Evolutionary conservation across 331 rosid genomes (phyloP), one percentile per base, ranked within the genome.

Genomic region (Telfairia occidentalis): DNA sequence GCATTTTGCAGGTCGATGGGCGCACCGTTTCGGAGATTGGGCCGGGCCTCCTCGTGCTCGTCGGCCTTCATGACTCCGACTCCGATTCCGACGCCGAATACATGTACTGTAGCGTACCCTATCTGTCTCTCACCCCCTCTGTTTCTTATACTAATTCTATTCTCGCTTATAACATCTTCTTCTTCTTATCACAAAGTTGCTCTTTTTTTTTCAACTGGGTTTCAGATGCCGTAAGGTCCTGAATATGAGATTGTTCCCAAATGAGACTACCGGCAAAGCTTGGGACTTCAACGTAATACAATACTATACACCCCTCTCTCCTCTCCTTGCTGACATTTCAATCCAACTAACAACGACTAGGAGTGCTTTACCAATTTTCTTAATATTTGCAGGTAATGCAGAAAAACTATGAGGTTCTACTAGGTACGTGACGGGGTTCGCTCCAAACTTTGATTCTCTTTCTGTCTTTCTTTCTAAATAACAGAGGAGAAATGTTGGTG

Each of bases 51-150:
- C 90, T 93, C 59, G 95, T 93, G 77, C 90, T 93, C 34, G 87
- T 93, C 54, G 98, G 98, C 71, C 76, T 91, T 53, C 98, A 91
- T 58, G 92, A 91, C 13, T 81, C 98, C 61, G 98, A 93, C 79
- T 70, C 97, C 73, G 84, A 83, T 2, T 19, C 91, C 76, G 98
- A 93, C 32, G 90, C 95, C 76, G 97, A 93, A 4, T 91, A 83
- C 89, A 91, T 93, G 97, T 92, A 77, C 48, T 64, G 18, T n/a
- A n/a, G n/a, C n/a, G n/a, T n/a, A n/a, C n/a, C n/a, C 37, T 32
- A 32, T 11, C 19, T 10, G 13, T 2, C 19, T 13, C 19, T 46
- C 52, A 46, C 50, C 8, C 18, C 18, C 26, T 9, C 46, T 55
- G 75, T 35, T 30, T 0, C 15, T 29, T 2, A 7, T 7, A 23